Evolutionary conservation across 495 filamentous ascomycete species (phyloP), one percentile per base, ranked within the genome.

Genomic region (Hypoxylon crocopeplum): DNA sequence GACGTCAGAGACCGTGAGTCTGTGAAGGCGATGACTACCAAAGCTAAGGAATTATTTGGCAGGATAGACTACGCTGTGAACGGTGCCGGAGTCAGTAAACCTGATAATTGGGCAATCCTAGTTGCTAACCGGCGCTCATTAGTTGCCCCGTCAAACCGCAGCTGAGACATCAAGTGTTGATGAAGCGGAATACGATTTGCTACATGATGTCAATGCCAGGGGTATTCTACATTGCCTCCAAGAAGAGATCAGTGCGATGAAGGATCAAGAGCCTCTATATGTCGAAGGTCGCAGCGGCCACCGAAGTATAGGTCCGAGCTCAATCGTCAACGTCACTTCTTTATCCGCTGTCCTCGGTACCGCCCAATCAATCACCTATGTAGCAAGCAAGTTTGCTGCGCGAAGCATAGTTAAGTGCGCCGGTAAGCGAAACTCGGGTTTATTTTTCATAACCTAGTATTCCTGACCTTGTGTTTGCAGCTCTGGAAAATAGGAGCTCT

Each of bases 301-400:
- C 2, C 60, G 68, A 6, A 63, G 56, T 12, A 30, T 69, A 12
- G 69, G 67, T 1, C 60, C 74, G 7, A 79, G 81, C 2, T 74
- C 72, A 0, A 82, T 84, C 25, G 72, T 82, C 24, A 77, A 76
- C 32, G 71, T 80, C 21, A 78, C 77, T 8, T 80, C 77, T 7
- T 68, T 78, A 17, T 76, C 72, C 16, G 76, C 77, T 1, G 53
- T 75, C 2, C 38, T 76, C 3, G 64, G 66, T 0, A 67, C 71
- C 0, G 63, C 75, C 0, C 67, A 73, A 1, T 66, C 72, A 0
- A 63, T 72, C 22, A 70, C 69, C 0, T 83, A 82, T 46, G 73
- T 69, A 0, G 72, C 79, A 1, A 73, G 76, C 5, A 84, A 84
- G 48, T 79, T 81, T 42, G 79, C 77, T 1, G 70, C 78, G 1